Percentiles rank a stretch among this genome's conserved stretches.
phyloP scores from a whole-genome alignment of 2,329 filamentous ascomycete genomes.

The Stenocarpella maydis region DNA sequence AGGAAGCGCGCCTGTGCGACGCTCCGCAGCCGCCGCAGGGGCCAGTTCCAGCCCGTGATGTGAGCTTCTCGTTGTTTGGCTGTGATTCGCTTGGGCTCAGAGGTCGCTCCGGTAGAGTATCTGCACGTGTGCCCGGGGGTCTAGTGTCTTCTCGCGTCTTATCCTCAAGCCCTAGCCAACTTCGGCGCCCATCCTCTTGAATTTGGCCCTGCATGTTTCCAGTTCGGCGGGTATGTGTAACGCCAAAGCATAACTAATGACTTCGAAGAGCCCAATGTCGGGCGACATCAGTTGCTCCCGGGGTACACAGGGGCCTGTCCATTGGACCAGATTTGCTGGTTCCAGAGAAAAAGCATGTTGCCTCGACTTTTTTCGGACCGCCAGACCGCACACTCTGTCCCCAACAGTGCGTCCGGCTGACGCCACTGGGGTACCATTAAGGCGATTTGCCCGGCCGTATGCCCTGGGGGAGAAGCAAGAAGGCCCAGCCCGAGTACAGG shows the following conservation, averaged over 20 bases:
- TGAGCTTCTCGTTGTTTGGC: neutral
- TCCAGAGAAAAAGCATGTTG: constrained; percentile 16
- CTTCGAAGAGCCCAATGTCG: constrained; percentile 8
- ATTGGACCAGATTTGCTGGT: constrained; percentile 5
- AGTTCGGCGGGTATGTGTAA: constrained; percentile 28
- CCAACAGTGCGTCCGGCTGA: neutral
- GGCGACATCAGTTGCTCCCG: constrained; percentile 2
- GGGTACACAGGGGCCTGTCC: neutral
- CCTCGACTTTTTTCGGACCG: constrained; percentile 22
- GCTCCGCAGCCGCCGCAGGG: neutral
- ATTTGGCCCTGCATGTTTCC: constrained; percentile 15
- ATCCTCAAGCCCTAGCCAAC: neutral
- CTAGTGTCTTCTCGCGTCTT: constrained; percentile 10
- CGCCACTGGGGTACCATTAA: neutral
- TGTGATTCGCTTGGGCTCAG: constrained; percentile 7
- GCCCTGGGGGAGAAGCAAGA: neutral
- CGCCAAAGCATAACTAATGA: constrained; percentile 1
- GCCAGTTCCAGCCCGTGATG: neutral
- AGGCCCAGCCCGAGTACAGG: neutral
- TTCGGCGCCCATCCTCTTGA: constrained; percentile 4
- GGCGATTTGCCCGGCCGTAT: neutral
- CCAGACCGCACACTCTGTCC: constrained; percentile 15
- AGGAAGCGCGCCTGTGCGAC: constrained; percentile 14
- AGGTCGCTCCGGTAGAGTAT: neutral
- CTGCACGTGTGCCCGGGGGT: neutral